Percentiles rank a stretch among this genome's conserved stretches.
Evolutionary conservation across 2,329 filamentous ascomycete genomes (phyloP).

Genomic region (Fusarium liriodendri): DNA sequence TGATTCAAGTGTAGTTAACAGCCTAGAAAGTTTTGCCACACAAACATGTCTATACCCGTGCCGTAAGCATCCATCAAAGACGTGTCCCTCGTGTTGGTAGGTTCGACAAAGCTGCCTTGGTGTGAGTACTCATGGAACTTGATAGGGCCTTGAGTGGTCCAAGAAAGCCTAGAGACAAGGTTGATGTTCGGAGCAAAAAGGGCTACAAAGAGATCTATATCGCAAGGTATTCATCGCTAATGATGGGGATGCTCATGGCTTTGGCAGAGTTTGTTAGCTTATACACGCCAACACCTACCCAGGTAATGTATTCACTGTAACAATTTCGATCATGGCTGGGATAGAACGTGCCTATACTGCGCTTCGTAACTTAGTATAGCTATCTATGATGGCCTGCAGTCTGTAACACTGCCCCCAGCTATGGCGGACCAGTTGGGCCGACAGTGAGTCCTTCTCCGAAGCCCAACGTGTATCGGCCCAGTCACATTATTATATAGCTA

Average conservation of each 20-base stretch:
- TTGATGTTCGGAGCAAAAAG: background rate
- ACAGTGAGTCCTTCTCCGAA: too few species aligned
- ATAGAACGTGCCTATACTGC: too few species aligned
- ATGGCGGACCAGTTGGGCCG: too few species aligned
- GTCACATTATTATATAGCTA: too few species aligned
- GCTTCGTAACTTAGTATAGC: too few species aligned
- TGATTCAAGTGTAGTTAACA: background rate
- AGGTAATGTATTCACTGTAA: too few species aligned
- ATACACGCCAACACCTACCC: too few species aligned
- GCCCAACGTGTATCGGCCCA: too few species aligned
- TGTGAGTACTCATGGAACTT: background rate
- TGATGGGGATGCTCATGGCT: background rate
- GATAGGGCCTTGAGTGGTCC: background rate
- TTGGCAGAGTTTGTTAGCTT: background rate
- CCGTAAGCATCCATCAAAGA: background rate
- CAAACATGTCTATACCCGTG: background rate
- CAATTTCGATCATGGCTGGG: too few species aligned
- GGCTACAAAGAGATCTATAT: background rate
- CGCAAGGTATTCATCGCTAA: background rate
- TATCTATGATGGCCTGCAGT: too few species aligned
- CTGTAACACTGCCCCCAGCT: too few species aligned
- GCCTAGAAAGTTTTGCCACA: background rate
- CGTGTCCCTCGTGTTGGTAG: background rate
- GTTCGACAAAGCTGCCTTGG: background rate
- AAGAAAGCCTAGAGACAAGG: background rate